These are phyloP conservation scores for Glomus cerebriforme DNA, from an alignment of 192 early-diverging fungal genomes.

Conservation along the genomic window DNA sequence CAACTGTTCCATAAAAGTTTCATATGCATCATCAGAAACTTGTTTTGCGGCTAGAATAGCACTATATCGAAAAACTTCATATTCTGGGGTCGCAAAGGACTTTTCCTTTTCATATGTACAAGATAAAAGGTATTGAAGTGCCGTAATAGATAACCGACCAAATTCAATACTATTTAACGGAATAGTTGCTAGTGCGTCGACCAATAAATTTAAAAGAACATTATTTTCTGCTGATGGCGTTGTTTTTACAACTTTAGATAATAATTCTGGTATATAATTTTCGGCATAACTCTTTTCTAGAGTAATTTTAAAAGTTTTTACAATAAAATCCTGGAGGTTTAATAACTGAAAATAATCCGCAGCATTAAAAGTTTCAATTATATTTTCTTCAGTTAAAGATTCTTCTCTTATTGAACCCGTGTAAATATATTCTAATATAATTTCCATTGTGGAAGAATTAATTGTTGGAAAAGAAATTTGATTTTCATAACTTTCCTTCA, in stretches of 20 bases:
- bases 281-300: neutral
- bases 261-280: neutral
- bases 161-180: neutral
- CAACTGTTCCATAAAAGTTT: neutral
- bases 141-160: neutral
- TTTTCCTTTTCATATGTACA: neutral
- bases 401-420: neutral
- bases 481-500: neutral
- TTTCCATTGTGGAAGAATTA: constrained; percentile 2
- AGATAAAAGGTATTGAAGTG: neutral
- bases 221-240: neutral
- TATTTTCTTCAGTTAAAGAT: neutral
- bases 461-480: constrained; percentile 22
- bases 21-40: neutral
- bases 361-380: neutral
- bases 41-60: neutral
- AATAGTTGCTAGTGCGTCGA: neutral
- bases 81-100: constrained; percentile 1
- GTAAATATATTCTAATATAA: neutral
- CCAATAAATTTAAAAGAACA: neutral
- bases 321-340: constrained; percentile 1
- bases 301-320: neutral
- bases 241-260: neutral
- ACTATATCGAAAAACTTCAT: constrained; percentile 8
- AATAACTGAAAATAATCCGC: constrained; percentile 22